A percentile compares a stretch with the other conserved stretches of the same genome.
Conservation (phyloP, 495 filamentous ascomycete species). For the Filosporella fistucella region DNA sequence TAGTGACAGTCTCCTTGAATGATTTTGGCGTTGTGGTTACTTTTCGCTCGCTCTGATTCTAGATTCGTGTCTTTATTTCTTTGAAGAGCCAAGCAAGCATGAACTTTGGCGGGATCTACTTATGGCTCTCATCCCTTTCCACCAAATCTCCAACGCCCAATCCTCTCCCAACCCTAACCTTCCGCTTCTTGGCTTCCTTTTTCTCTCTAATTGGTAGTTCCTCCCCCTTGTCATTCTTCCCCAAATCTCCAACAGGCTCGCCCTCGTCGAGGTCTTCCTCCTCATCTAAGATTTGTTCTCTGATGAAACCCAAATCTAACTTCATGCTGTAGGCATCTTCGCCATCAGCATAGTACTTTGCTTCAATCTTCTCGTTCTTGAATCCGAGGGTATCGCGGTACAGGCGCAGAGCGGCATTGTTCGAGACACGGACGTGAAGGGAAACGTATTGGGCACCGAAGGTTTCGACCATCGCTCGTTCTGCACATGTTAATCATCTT, state of each 20-base stretch:
- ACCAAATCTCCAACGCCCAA: constrained; percentile 25
- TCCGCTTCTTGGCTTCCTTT: constrained; percentile 28
- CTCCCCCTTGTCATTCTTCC: constrained; percentile 20
- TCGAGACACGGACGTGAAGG: constrained; percentile 90
- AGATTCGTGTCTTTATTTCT: too few species aligned
- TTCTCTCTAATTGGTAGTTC: constrained; percentile 2
- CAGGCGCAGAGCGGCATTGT: constrained; percentile 81
- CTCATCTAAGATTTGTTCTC: constrained; percentile 42
- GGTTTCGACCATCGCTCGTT: constrained; percentile 93
- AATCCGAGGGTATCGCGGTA: constrained; percentile 94
- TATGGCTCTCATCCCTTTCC: constrained; percentile 29
- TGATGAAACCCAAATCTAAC: constrained; percentile 67
- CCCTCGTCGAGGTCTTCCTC: constrained; percentile 29
- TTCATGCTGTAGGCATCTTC: constrained; percentile 96
- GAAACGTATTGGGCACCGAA: constrained; percentile 89
- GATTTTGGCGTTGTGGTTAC: too few species aligned
- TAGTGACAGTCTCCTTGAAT: too few species aligned
- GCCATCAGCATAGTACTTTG: constrained; percentile 96
- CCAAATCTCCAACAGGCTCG: constrained; percentile 31
- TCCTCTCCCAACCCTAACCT: constrained; percentile 27
- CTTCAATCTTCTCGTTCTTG: constrained; percentile 82
- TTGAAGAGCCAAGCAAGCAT: constrained; percentile 3
- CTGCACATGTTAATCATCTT: constrained; percentile 34
- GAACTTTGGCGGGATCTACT: constrained; percentile 6
- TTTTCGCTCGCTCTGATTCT: too few species aligned